Evolutionary conservation across 768 basidiomycete species (phyloP), one percentile per base, ranked within the genome.

Genomic region (Pulveroboletus sp.): DNA sequence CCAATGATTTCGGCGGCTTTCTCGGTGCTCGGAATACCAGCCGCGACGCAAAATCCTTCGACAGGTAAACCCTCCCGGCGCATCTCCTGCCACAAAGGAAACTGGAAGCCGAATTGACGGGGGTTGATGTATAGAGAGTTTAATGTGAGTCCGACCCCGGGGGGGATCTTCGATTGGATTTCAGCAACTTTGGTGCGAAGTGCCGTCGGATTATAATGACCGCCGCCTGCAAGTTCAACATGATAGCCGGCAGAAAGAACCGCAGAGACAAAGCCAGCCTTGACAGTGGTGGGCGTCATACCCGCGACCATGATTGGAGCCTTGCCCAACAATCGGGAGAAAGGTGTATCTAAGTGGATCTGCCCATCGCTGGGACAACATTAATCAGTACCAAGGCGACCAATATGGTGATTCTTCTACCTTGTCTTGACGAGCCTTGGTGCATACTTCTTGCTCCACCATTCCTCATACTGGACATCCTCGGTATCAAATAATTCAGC

Each of bases 241-340:
- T 99, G 97, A 68, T 87, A 98, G 1, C 95, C 95, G 23, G 97
- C 94, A 53, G 86, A 80, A 57, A 97, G 83, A 39, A 95, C 80
- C 8, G 97, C 94, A 50, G 86, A 85, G 61, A 97, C 94, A 67
- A 98, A 95, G 16, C 94, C 94, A 27, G 87, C 87, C 66, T 94
- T 87, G 56, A 99, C 97, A 27, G 97, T 99, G 2, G 87, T 87
- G 0, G 97, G 97, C 0, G 97, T 99, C 97, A 99, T 98, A 50
- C 97, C 97, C 41, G 94, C 95, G 33, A 99, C 94, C 97, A 98
- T 98, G 70, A 99, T 87, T 29, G 97, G 97, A 4, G 97, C 85
- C 72, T 98, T 99, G 59, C 93, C 92, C 36, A 99, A 70, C 37
- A 99, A 80, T 51, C 97, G 90, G 42, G 95, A 95, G 79, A 97